These are phyloP conservation scores for Ganoderma sinense DNA, from an alignment of 1,284 basidiomycete genomes.

Conservation along the genomic window DNA sequence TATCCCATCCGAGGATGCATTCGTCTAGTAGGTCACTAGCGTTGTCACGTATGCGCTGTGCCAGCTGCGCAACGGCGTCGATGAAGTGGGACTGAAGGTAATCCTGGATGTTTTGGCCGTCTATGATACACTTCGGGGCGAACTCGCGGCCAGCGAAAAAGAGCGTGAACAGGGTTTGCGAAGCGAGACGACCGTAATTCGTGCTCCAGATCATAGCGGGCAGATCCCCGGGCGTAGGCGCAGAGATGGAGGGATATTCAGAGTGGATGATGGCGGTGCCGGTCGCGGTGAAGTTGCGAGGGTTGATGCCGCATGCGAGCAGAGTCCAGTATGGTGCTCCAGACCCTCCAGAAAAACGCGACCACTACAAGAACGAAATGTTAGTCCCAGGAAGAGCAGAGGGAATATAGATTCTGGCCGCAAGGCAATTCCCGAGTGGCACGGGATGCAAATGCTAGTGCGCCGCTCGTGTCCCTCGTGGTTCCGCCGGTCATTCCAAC, in stretches of 20 bases:
- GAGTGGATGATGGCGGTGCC: conserved; percentile 88
- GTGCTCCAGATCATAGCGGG: conserved; percentile 98
- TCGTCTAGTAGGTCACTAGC: conserved; percentile 84
- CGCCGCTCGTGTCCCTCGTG: background rate
- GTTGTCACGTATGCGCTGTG: conserved; percentile 70
- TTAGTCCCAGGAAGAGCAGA: too few species aligned
- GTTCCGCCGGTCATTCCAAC: background rate
- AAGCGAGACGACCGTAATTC: conserved; percentile 90
- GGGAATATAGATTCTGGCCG: too few species aligned
- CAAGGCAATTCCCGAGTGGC: background rate
- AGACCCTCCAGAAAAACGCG: conserved; percentile 95
- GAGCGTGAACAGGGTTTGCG: conserved; percentile 92
- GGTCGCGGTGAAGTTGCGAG: conserved; percentile 85
- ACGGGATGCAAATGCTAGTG: background rate
- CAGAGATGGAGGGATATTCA: conserved; percentile 78
- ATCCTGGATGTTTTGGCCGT: conserved; percentile 94
- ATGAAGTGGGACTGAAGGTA: conserved; percentile 91
- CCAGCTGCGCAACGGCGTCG: conserved; percentile 78
- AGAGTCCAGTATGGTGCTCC: conserved; percentile 97
- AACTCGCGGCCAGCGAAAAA: conserved; percentile 94
- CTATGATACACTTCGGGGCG: conserved; percentile 92
- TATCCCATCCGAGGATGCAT: conserved; percentile 96
- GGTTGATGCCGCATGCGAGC: conserved; percentile 91
- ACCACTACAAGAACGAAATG: conserved; percentile 72
- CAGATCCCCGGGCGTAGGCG: conserved; percentile 74